Percentiles rank a stretch among this genome's conserved stretches.
phyloP scores from a whole-genome alignment of 1,284 basidiomycete genomes.

The Uromyces viciae-fabae region DNA sequence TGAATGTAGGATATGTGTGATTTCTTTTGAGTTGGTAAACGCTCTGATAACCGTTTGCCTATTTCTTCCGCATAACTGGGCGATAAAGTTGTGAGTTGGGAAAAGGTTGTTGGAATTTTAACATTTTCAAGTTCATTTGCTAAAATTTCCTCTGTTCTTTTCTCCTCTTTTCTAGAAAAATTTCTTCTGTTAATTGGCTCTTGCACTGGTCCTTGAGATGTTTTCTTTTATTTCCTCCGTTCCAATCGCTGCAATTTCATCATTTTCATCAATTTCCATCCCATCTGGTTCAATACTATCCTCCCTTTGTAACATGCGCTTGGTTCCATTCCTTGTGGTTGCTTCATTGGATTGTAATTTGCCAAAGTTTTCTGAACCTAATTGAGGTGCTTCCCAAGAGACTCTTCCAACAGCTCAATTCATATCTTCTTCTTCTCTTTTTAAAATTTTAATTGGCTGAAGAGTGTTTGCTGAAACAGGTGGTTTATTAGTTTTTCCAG shows the following conservation, averaged over 20 bases:
- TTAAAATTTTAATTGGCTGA: too few relatives aligned
- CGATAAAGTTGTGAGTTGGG: background rate
- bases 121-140: background rate
- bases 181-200: too few relatives aligned
- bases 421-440: too few relatives aligned
- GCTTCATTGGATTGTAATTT: background rate
- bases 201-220: background rate
- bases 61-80: background rate
- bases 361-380: background rate
- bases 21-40: background rate
- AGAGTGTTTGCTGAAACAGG: too few relatives aligned
- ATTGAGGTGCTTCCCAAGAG: background rate
- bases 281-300: background rate
- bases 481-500: background rate
- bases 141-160: background rate
- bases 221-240: background rate
- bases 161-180: too few relatives aligned
- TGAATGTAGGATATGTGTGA: too few relatives aligned
- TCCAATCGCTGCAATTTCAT: too few relatives aligned
- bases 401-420: too few relatives aligned
- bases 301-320: background rate
- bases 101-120: constrained; percentile 5
- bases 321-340: background rate
- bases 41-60: background rate
- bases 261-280: background rate